A percentile compares a stretch with the other conserved stretches of the same genome.
Conservation (phyloP, 78 protist species). For the Pelomyxa schiedti region DNA sequence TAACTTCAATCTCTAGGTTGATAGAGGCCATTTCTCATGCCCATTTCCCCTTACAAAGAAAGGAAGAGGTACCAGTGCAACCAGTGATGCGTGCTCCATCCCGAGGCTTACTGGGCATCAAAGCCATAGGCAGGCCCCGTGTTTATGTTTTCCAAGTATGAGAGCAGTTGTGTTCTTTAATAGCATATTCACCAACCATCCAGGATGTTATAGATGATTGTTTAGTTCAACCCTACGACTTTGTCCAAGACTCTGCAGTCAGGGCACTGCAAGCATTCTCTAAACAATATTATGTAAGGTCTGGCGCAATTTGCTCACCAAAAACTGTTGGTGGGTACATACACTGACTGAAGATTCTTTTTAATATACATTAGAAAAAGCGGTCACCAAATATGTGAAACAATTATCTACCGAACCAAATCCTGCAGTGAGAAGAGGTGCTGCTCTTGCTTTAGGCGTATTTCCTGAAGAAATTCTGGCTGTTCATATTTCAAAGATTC, state of each 20-base stretch:
- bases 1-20: too few relatives aligned
- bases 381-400: background rate
- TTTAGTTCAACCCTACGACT: too few relatives aligned
- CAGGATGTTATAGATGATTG: too few relatives aligned
- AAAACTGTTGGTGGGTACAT: background rate
- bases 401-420: conserved; percentile 13
- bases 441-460: conserved; percentile 23
- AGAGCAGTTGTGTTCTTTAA: too few relatives aligned
- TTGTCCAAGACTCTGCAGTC: conserved; percentile 20
- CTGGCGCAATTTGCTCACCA: background rate
- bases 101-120: too few relatives aligned
- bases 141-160: too few relatives aligned
- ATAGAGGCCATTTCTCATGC: too few relatives aligned
- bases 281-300: conserved; percentile 8
- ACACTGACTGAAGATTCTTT: background rate
- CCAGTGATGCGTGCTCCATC: too few relatives aligned
- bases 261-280: conserved; percentile 27
- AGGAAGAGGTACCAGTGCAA: too few relatives aligned
- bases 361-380: background rate
- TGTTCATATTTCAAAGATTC: background rate
- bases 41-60: too few relatives aligned
- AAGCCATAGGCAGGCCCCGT: too few relatives aligned
- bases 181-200: too few relatives aligned
- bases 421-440: conserved; percentile 35
- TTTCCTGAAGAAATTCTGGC: conserved; percentile 10